Base-by-base conservation (phyloP, 441 rosid species). In the Viola pubescens region DNA sequence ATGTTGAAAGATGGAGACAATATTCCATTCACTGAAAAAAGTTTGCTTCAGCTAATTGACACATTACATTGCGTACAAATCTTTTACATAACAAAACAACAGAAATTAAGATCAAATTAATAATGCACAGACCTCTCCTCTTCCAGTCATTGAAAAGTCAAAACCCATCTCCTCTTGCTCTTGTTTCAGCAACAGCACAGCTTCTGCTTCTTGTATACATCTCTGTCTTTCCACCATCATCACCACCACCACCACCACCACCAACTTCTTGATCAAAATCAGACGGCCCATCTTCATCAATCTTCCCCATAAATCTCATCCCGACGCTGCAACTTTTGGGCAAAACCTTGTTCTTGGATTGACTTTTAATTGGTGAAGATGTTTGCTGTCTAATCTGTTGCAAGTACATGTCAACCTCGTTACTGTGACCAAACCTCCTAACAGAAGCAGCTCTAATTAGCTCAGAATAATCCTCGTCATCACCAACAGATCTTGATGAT, bases 291-390 rank as follows among this genome's bases (percentile, higher is more conserved):
- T 88, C 96, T 63, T 88, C 97, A 12, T 86, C 96, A 56, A 91
- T 91, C 62, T 75, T 77, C 39, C 88, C 91, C 94, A 86, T 81
- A 51, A 70, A 47, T 7, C 74, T 67, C 82, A 75, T 78, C 47
- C 77, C 89, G 0, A 82, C 87, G 58, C 91, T 88, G 40, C 75
- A 62, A 65, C 97, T 91, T 70, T 88, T 84, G 0, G 84, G 88
- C 72, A 88, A 54, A 19, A 70, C 72, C 54, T 58, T 34, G 4
- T 3, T 12, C 12, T 62, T 60, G 3, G 66, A 56, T 50, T 57
- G 60, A 58, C 6, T 56, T 52, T 0, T 12, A 3, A 0, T 37
- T 5, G 6, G 40, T 38, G 47, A 34, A 11, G 65, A 7, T 7
- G 49, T 34, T 47, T 54, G 80, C 56, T 43, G 79, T 56, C 48